phyloP scores from a whole-genome alignment of 75 land plant species.

The Cupressus sempervirens region DNA sequence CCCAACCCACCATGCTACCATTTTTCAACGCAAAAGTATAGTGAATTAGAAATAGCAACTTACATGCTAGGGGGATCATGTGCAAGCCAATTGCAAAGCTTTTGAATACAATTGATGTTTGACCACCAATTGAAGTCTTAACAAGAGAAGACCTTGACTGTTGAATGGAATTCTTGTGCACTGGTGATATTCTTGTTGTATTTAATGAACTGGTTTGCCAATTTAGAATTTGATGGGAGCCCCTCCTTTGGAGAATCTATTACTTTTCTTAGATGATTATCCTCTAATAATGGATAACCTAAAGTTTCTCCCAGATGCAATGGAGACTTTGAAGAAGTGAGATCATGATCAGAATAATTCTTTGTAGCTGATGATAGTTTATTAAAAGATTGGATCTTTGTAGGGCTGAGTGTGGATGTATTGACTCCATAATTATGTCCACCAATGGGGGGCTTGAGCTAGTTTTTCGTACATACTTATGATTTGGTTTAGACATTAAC shows the following conservation, averaged over 20 bases:
- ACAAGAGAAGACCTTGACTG: conserved; percentile 26
- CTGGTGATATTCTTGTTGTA: conserved; percentile 25
- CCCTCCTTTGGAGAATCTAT: no score
- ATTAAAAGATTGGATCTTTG: conserved; percentile 28
- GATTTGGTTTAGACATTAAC: conserved; percentile 22
- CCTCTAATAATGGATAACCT: conserved; percentile 50
- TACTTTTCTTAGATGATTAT: no score
- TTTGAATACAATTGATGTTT: conserved; percentile 10
- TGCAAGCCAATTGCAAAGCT: no score
- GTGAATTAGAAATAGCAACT: no score
- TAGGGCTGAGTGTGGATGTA: conserved; percentile 19
- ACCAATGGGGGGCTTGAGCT: conserved; percentile 9
- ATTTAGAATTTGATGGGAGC: conserved; percentile 47
- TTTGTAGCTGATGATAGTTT: conserved; percentile 43
- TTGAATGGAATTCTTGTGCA: not conserved
- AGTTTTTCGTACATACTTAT: conserved; percentile 28
- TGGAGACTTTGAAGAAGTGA: conserved; percentile 47
- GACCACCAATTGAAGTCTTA: conserved; percentile 24
- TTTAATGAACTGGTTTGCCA: conserved; percentile 26
- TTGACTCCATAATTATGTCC: no score
- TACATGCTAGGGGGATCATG: no score
- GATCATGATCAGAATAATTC: conserved; percentile 54
- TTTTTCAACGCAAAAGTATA: no score
- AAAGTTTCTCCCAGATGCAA: conserved; percentile 38
- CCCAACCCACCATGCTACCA: no score